Base-by-base conservation (phyloP, 345 rosid species). In the Laguncularia racemosa region DNA sequence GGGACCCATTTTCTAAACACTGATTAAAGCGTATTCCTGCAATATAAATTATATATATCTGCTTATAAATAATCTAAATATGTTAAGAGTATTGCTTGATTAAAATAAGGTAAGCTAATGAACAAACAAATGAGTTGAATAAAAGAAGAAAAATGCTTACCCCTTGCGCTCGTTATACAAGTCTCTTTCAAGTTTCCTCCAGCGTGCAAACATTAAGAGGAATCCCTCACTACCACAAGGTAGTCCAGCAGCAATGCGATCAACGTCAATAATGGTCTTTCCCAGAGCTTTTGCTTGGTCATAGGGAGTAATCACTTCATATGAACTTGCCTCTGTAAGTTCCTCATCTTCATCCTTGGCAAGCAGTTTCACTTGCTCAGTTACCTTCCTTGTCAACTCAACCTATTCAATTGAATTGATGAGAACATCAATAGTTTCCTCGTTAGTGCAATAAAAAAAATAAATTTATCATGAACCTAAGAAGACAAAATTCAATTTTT, bases 231-330 rank as follows among this genome's bases (percentile, higher is more conserved):
- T 90, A 45, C 99, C 99, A 70, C 99, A 95, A 48, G 99, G 99
- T 65, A 95, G 73, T 63, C 97, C 99, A 58, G 95, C 97, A 74
- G 97, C 95, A 64, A 95, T 90, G 55, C 96, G 95, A 76, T 84
- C 97, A 64, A 88, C 79, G 52, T 95, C 99, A 58, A 95, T 86
- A 69, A 82, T 95, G 67, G 88, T 88, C 79, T 90, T 95, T 57
- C 99, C 99, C 67, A 95, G 97, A 60, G 99, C 99, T 65, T 78
- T 90, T 49, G 99, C 99, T 88, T 95, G 96, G 69, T 95, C 99
- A 71, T 95, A 90, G 19, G 95, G 91, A 53, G 72, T 93, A 69
- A 76, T 73, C 26, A 84, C 68, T 70, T 83, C 82, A 51, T 75
- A 84, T 4, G 81, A 68, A 59, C 79, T 72, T 60, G 84, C 61